Evolutionary conservation across 129 eudicot species (phyloP).

Genomic region (Helianthus annuus): DNA sequence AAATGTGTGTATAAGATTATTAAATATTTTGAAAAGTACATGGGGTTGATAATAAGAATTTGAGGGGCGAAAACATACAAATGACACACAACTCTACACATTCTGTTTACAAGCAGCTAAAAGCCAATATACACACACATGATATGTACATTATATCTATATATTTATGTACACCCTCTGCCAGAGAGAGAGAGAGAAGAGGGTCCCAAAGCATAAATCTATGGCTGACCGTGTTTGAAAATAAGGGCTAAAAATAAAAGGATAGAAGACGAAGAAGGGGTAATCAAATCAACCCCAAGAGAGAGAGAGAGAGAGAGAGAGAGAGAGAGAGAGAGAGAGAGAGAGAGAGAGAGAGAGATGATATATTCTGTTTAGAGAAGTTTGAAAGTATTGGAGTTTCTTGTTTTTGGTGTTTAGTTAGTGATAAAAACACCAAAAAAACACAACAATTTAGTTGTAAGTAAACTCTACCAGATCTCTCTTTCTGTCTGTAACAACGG

Average conservation of each 20-base stretch:
- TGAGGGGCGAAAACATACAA: slow-evolving; percentile 63
- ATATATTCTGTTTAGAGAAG: slow-evolving; percentile 48
- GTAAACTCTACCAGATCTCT: slow-evolving; percentile 50
- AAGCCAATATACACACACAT: slow-evolving; percentile 57
- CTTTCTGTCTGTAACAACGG: slow-evolving; percentile 44
- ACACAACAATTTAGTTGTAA: slow-evolving; percentile 48
- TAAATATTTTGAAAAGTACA: slow-evolving; percentile 29
- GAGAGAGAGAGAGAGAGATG: slow-evolving; percentile 25
- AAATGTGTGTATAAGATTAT: slow-evolving; percentile 28
- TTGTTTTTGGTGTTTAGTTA: slow-evolving; percentile 58
- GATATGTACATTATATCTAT: slow-evolving; percentile 23
- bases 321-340: slow-evolving; percentile 15
- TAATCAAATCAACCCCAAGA: slow-evolving; percentile 27
- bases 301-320: slow-evolving; percentile 29
- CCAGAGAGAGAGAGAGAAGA: slow-evolving; percentile 30
- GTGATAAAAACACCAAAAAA: slow-evolving; percentile 46
- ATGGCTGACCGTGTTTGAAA: slow-evolving; percentile 84
- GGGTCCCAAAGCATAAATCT: slow-evolving; percentile 56
- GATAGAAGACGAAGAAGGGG: slow-evolving; percentile 47
- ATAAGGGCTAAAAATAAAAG: slow-evolving; percentile 44
- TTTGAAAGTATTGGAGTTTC: slow-evolving; percentile 49
- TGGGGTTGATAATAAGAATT: slow-evolving; percentile 54
- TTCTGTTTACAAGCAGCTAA: slow-evolving; percentile 79
- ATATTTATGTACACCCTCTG: slow-evolving; percentile 12
- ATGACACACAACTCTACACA: slow-evolving; percentile 78